Percentiles rank a stretch among this genome's conserved stretches.
phyloP scores from a whole-genome alignment of 768 basidiomycete genomes.

The Albatrellus ellisii region DNA sequence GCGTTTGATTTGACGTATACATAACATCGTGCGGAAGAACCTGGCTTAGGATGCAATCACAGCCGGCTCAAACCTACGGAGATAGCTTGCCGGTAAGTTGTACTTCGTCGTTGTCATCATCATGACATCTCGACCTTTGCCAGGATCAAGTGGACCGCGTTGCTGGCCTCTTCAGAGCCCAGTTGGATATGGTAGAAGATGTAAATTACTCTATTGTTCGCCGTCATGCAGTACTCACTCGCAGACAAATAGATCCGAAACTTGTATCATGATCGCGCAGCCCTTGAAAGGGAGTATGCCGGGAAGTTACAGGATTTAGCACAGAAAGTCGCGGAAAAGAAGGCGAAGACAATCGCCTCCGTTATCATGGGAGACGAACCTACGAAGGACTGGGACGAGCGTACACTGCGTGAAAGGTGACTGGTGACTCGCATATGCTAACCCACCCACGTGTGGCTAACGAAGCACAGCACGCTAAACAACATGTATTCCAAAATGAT shows the following conservation, averaged over 20 bases:
- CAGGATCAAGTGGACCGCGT: constrained; percentile 13
- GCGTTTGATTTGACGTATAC: too few species aligned
- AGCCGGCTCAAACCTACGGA: constrained; percentile 10
- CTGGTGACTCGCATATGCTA: too few species aligned
- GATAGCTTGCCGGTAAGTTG: constrained; percentile 12
- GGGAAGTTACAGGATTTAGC: constrained; percentile 50
- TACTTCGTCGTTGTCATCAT: constrained; percentile 3
- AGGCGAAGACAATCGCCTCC: constrained; percentile 37
- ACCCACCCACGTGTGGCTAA: not conserved
- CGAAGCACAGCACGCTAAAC: constrained; percentile 46
- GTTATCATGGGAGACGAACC: constrained; percentile 59
- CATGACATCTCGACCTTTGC: not conserved
- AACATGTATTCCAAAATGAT: constrained; percentile 59
- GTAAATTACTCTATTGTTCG: constrained; percentile 3
- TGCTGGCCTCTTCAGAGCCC: constrained; percentile 15
- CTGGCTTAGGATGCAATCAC: not conserved
- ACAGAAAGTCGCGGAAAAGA: constrained; percentile 62
- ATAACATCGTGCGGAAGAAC: too few species aligned
- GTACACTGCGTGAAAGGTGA: constrained; percentile 43
- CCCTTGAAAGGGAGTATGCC: constrained; percentile 71
- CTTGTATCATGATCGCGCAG: constrained; percentile 49
- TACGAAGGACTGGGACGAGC: constrained; percentile 44
- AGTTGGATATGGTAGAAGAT: constrained; percentile 9
- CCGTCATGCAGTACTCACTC: not conserved
- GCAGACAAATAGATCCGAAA: constrained; percentile 48